Conservation (phyloP, 2,329 filamentous ascomycete species). For the Ophiobolus disseminans region DNA sequence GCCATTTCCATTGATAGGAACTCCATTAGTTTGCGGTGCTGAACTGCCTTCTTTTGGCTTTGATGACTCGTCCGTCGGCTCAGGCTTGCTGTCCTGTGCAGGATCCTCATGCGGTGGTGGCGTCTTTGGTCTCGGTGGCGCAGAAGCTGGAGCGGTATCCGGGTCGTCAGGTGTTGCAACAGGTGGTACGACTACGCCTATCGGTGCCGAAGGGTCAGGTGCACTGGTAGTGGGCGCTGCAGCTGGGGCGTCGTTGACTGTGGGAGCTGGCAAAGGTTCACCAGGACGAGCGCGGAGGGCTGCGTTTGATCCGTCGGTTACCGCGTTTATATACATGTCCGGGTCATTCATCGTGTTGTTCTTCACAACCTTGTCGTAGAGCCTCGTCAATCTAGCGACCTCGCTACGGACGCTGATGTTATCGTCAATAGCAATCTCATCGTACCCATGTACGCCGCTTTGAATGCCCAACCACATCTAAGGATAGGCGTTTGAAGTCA, state of each 20-base stretch:
- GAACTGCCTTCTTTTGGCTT: not conserved
- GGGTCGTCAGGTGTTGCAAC: slow-evolving; percentile 19
- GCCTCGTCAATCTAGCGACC: slow-evolving; percentile 24
- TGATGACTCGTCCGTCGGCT: not conserved
- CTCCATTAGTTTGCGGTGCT: not conserved
- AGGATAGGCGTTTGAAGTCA: too few species aligned
- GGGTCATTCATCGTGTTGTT: slow-evolving; percentile 31
- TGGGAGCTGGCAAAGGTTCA: slow-evolving; percentile 3
- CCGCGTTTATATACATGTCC: slow-evolving; percentile 16
- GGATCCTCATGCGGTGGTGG: not conserved
- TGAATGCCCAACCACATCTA: slow-evolving; percentile 56
- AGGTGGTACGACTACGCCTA: slow-evolving; percentile 13
- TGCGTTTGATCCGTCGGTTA: slow-evolving; percentile 10
- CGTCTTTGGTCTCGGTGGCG: slow-evolving; percentile 20
- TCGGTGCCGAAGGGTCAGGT: slow-evolving; percentile 16
- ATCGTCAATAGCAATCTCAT: slow-evolving; percentile 55
- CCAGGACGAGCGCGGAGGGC: slow-evolving; percentile 12
- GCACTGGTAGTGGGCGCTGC: slow-evolving; percentile 2
- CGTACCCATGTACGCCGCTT: slow-evolving; percentile 53
- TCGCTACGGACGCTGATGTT: slow-evolving; percentile 49
- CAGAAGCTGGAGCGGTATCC: slow-evolving; percentile 25
- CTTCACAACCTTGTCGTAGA: slow-evolving; percentile 27
- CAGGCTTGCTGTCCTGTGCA: not conserved
- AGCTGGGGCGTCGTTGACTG: not conserved
- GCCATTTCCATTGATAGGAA: not conserved